Percentiles rank a stretch among this genome's conserved stretches.
phyloP scores from a whole-genome alignment of 768 basidiomycete species.

The Leccinum uliginosum region DNA sequence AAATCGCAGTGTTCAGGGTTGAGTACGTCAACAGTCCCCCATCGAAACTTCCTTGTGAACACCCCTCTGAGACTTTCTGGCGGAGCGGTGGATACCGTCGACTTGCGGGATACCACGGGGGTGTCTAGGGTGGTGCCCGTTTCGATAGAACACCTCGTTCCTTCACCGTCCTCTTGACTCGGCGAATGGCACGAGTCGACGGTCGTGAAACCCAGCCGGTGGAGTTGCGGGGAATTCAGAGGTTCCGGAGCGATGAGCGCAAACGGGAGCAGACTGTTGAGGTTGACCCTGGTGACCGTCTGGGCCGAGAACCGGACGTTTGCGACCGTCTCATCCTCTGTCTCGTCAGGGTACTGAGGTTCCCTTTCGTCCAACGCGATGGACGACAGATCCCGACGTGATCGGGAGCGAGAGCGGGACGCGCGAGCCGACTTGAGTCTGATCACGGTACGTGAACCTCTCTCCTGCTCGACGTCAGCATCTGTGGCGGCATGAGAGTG shows the following conservation, averaged over 20 bases:
- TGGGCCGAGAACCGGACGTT: slow-evolving; percentile 75
- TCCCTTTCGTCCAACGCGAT: slow-evolving; percentile 55
- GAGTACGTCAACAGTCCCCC: slow-evolving; percentile 87
- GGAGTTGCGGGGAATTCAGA: slow-evolving; percentile 35
- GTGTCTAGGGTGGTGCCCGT: slow-evolving; percentile 34
- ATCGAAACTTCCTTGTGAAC: slow-evolving; percentile 76
- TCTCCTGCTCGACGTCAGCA: slow-evolving; percentile 46
- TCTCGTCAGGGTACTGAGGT: slow-evolving; percentile 51
- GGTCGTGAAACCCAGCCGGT: slow-evolving; percentile 9
- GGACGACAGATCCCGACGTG: slow-evolving; percentile 63
- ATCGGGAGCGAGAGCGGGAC: slow-evolving; percentile 66
- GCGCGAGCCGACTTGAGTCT: slow-evolving; percentile 49
- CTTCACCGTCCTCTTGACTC: slow-evolving; percentile 16
- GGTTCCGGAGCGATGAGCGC: slow-evolving; percentile 75
- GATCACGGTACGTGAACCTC: slow-evolving; percentile 69
- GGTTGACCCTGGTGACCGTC: slow-evolving; percentile 55
- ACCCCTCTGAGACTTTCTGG: slow-evolving; percentile 70
- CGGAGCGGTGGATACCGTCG: slow-evolving; percentile 39
- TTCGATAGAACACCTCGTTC: slow-evolving; percentile 20
- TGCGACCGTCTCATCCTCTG: slow-evolving; percentile 66
- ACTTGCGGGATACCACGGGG: slow-evolving; percentile 36
- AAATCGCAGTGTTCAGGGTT: slow-evolving; percentile 88
- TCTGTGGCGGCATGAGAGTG: slow-evolving; percentile 28
- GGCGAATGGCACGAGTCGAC: slow-evolving; percentile 19
- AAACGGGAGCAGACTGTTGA: slow-evolving; percentile 64